These are phyloP conservation scores for Capsella rubella DNA, from an alignment of 441 rosid genomes.

Conservation along the genomic window DNA sequence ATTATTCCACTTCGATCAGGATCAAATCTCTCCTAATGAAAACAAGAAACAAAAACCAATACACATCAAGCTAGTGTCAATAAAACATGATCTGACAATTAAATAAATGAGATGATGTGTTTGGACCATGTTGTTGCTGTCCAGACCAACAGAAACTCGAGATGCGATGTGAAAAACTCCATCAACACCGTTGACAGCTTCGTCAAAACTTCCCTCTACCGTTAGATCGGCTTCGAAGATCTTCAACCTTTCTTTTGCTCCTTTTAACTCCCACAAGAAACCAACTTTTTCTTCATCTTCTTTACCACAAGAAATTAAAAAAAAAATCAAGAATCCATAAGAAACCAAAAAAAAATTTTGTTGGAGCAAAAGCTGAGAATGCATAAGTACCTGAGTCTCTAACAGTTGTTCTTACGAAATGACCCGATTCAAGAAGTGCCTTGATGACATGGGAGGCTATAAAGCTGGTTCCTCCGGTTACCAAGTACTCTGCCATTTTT, in stretches of 20 bases:
- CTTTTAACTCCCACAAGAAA: constrained; percentile 59
- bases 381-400: constrained; percentile 64
- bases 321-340: background rate
- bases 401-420: constrained; percentile 67
- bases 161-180: constrained; percentile 95
- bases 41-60: background rate
- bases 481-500: constrained; percentile 74
- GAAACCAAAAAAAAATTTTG: background rate
- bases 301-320: background rate
- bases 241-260: constrained; percentile 81
- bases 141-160: constrained; percentile 60
- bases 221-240: constrained; percentile 72
- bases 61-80: background rate
- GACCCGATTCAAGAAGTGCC: constrained; percentile 63
- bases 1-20: constrained; percentile 66
- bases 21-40: constrained; percentile 45
- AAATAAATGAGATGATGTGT: background rate
- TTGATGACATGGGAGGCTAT: constrained; percentile 72
- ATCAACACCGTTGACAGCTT: constrained; percentile 69
- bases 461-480: constrained; percentile 88
- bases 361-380: background rate
- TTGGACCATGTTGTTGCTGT: constrained; percentile 54
- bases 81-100: background rate
- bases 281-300: constrained; percentile 66
- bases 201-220: constrained; percentile 79